Evolutionary conservation across 805 yeast species (phyloP).

Genomic region (Yarrowia bubula): DNA sequence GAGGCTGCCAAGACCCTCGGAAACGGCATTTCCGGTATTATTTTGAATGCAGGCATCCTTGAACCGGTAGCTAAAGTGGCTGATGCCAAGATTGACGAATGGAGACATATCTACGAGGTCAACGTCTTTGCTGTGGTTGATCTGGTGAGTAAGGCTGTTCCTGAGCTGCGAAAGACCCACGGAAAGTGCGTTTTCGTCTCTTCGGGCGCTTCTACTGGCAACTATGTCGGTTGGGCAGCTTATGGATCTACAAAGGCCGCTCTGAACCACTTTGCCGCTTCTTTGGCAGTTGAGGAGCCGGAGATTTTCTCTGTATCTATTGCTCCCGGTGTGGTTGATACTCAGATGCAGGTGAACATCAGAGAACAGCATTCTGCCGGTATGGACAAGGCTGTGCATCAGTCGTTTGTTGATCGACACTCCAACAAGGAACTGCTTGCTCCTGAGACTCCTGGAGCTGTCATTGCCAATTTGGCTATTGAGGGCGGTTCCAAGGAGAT

Average conservation of each 20-base stretch:
- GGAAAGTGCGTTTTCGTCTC: constrained; percentile 79
- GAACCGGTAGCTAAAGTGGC: constrained; percentile 65
- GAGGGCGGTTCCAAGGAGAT: constrained; percentile 55
- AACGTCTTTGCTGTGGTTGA: constrained; percentile 75
- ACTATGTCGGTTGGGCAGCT: constrained; percentile 80
- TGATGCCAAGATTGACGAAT: constrained; percentile 52
- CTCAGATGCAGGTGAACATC: constrained; percentile 81
- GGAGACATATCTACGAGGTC: constrained; percentile 68
- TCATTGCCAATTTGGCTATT: constrained; percentile 65
- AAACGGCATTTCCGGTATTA: constrained; percentile 53
- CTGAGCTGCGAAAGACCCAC: constrained; percentile 52
- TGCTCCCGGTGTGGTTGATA: constrained; percentile 95
- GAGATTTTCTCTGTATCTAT: constrained; percentile 62
- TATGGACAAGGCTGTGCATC: constrained; percentile 61
- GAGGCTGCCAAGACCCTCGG: constrained; percentile 46
- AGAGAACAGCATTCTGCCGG: constrained; percentile 56
- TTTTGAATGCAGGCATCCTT: constrained; percentile 73
- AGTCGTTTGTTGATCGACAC: constrained; percentile 65
- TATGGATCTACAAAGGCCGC: constrained; percentile 94
- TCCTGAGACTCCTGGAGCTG: constrained; percentile 69
- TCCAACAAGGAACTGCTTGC: constrained; percentile 55
- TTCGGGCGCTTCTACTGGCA: constrained; percentile 76
- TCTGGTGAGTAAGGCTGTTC: constrained; percentile 53
- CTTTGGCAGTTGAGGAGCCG: constrained; percentile 67
- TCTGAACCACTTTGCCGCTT: constrained; percentile 66